Evolutionary conservation across 1,284 basidiomycete genomes (phyloP).

Genomic region (Ceratobasidium sp.): DNA sequence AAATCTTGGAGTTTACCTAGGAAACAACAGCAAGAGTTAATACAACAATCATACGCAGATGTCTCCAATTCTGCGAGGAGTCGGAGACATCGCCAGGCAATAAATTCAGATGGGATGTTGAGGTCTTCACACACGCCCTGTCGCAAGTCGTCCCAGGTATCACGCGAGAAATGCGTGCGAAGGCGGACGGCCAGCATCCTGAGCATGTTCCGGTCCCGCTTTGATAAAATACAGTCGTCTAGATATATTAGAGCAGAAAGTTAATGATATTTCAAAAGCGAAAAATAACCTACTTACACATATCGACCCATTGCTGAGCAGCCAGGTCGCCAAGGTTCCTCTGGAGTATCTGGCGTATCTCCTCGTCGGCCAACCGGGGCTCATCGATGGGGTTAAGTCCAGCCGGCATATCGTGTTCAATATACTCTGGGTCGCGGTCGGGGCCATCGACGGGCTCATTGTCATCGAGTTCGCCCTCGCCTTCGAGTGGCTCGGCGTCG

Average conservation of each 20-base stretch:
- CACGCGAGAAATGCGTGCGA: background rate
- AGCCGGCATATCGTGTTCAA: background rate
- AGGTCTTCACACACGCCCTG: background rate
- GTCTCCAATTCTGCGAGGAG: background rate
- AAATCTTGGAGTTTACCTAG: constrained; percentile 10
- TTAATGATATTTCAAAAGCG: background rate
- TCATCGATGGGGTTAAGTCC: constrained; percentile 8
- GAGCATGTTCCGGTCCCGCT: background rate
- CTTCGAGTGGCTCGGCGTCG: no score
- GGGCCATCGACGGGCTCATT: background rate
- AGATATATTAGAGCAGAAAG: background rate
- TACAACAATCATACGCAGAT: constrained; percentile 36
- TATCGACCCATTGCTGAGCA: background rate
- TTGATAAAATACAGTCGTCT: background rate
- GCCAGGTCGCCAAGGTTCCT: background rate
- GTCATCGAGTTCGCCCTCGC: background rate
- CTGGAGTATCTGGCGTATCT: background rate
- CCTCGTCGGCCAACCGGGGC: background rate
- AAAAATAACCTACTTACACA: background rate
- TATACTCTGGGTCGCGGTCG: constrained; percentile 9
- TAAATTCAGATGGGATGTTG: constrained; percentile 3
- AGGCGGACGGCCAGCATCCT: background rate
- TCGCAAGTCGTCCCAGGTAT: background rate
- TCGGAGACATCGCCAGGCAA: constrained; percentile 11
- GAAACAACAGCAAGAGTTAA: constrained; percentile 37